A percentile compares a stretch with the other conserved stretches of the same genome.
Conservation (phyloP, 495 filamentous ascomycete species). For the Lasiosphaeria ovina region DNA sequence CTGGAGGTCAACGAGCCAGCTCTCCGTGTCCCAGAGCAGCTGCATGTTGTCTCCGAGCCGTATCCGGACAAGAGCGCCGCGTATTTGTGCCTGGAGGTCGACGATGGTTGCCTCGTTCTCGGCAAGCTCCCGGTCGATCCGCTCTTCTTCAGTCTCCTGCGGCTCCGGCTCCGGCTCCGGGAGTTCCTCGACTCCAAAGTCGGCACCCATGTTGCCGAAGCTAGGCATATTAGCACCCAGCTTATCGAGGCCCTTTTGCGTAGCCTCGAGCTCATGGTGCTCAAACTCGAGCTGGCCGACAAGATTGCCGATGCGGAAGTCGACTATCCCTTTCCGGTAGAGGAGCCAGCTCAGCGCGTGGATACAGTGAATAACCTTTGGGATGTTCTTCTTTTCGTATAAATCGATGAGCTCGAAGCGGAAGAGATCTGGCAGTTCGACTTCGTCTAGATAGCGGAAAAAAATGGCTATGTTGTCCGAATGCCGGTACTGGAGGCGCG, state of each 20-base stretch:
- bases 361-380: slow-evolving; percentile 98
- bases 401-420: slow-evolving; percentile 96
- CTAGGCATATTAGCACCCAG: slow-evolving; percentile 94
- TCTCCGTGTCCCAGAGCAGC: slow-evolving; percentile 84
- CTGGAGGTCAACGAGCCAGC: slow-evolving; percentile 75
- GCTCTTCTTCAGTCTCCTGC: slow-evolving; percentile 83
- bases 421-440: slow-evolving; percentile 97
- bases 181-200: slow-evolving; percentile 66
- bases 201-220: slow-evolving; percentile 94
- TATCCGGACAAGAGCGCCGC: slow-evolving; percentile 75
- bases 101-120: slow-evolving; percentile 68
- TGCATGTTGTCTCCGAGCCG: slow-evolving; percentile 82
- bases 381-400: slow-evolving; percentile 99
- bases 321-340: slow-evolving; percentile 88
- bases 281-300: slow-evolving; percentile 97
- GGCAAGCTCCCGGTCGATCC: slow-evolving; percentile 77
- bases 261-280: slow-evolving; percentile 93
- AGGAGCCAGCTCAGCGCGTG: slow-evolving; percentile 95
- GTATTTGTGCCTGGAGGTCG: slow-evolving; percentile 85
- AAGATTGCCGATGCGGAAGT: slow-evolving; percentile 96
- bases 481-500: slow-evolving; percentile 87
- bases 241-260: slow-evolving; percentile 94
- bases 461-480: slow-evolving; percentile 96
- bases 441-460: slow-evolving; percentile 86
- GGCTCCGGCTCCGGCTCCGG: slow-evolving; percentile 67